A percentile compares a stretch with the other conserved stretches of the same genome.
phyloP scores from a whole-genome alignment of 2,329 filamentous ascomycete genomes.

The Aspergillus quadricinctus region DNA sequence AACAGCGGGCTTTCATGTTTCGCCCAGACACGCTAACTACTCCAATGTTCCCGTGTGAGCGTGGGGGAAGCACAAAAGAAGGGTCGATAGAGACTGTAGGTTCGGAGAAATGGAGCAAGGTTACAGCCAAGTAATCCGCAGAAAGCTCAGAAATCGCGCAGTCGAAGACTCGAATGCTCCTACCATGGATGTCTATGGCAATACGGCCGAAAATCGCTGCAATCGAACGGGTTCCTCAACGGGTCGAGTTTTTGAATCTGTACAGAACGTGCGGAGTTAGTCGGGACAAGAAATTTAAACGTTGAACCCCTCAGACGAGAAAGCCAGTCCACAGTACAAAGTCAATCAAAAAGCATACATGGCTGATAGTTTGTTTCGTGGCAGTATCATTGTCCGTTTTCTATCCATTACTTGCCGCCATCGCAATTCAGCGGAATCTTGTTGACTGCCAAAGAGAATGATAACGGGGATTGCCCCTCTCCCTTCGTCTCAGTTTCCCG shows the following conservation, averaged over 20 bases:
- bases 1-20: not conserved
- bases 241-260: not conserved
- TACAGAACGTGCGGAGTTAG: not conserved
- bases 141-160: not conserved
- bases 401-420: not conserved
- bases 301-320: not conserved
- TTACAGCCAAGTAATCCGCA: not conserved
- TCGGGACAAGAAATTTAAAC: not conserved
- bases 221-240: not conserved
- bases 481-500: not conserved
- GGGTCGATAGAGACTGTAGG: not conserved
- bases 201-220: not conserved
- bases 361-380: not conserved
- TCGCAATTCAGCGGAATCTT: not conserved
- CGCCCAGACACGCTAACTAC: not conserved
- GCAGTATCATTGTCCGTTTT: not conserved
- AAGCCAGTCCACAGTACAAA: not conserved
- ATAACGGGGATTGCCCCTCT: not conserved
- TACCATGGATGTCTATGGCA: not conserved
- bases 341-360: not conserved
- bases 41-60: not conserved
- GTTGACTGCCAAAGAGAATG: not conserved
- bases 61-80: not conserved
- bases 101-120: not conserved
- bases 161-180: not conserved